Percentiles rank a stretch among this genome's conserved stretches.
Evolutionary conservation across 2,329 filamentous ascomycete species (phyloP).

Genomic region (Fusarium odoratissimum): DNA sequence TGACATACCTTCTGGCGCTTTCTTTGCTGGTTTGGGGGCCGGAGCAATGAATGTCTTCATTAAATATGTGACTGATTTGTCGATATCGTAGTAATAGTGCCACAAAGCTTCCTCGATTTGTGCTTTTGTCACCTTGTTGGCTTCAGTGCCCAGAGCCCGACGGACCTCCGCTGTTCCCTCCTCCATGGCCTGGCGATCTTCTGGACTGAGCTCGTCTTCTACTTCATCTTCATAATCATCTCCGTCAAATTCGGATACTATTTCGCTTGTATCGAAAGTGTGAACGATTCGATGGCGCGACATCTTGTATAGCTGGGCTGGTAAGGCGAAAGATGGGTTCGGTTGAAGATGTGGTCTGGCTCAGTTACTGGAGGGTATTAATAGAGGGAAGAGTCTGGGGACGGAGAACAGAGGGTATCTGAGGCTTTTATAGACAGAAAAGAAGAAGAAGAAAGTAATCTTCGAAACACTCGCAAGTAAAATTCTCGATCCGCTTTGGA

Average conservation of each 20-base stretch:
- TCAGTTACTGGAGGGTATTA: background rate
- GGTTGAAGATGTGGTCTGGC: background rate
- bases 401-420: background rate
- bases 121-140: conserved; percentile 64
- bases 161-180: conserved; percentile 75
- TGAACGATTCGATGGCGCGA: conserved; percentile 46
- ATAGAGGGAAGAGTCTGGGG: background rate
- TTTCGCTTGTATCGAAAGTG: conserved; percentile 61
- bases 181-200: conserved; percentile 66
- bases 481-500: background rate
- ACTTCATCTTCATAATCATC: conserved; percentile 59
- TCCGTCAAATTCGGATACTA: conserved; percentile 62
- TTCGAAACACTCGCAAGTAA: background rate
- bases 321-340: background rate
- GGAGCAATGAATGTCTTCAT: conserved; percentile 70
- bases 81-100: conserved; percentile 96
- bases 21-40: conserved; percentile 58
- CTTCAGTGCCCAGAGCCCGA: conserved; percentile 70
- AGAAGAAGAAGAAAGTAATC: background rate
- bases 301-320: conserved; percentile 27
- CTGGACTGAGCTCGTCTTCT: conserved; percentile 60
- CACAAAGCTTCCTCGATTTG: conserved; percentile 92
- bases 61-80: conserved; percentile 85
- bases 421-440: background rate
- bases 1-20: conserved; percentile 57